Base-by-base conservation (phyloP, 78 protist species). In the Andalucia godoyi region DNA sequence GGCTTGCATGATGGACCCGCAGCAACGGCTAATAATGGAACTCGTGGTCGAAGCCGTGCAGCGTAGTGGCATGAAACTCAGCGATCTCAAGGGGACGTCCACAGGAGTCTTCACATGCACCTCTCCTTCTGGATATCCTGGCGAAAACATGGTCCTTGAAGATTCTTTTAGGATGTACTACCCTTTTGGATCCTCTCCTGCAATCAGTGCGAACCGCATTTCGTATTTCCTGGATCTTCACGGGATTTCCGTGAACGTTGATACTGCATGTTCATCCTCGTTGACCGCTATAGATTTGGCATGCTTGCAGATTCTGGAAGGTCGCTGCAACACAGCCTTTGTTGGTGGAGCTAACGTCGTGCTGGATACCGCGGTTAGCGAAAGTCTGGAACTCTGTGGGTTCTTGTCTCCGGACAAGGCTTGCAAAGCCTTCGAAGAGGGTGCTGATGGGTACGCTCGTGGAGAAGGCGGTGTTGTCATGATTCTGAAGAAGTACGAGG, bases 201-300 rank as follows among this genome's bases (percentile, higher is more conserved):
- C 77, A 17, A 54, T 87, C 21, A 51, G 64, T 27, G 7, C 87
- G 2, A 80, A 80, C 73, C 62, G 95, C 6, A 17, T 88, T 0
- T 72, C 93, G n/a, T 88, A 71, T 37, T 37, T 49, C 7, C 60
- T 79, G 41, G 85, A 82, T 47, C 72, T 86, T 9, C 21, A 41
- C 25, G 95, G 95, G 18, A 89, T 90, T 2, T 58, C 80, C 0
- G 10, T 88, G 25, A 30, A 79, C 0, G 27, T 88, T 17, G 95
- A 89, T 57, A 85, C 93, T 17, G 95, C 95, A 12, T 88, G 95
- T 71, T 71, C 86, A 21, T 42, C 74, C 4, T 73, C 92, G 25
- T 70, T 89, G 36, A 72, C 77, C 27, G 82, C 93, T n/a, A 30
- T 81, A 7, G 29, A 69, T 33, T 23, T 66, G 25, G 94, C 88